A percentile compares a stretch with the other conserved stretches of the same genome.
Conservation (phyloP, 768 basidiomycete species). For the Xerocomus potaroensis region DNA sequence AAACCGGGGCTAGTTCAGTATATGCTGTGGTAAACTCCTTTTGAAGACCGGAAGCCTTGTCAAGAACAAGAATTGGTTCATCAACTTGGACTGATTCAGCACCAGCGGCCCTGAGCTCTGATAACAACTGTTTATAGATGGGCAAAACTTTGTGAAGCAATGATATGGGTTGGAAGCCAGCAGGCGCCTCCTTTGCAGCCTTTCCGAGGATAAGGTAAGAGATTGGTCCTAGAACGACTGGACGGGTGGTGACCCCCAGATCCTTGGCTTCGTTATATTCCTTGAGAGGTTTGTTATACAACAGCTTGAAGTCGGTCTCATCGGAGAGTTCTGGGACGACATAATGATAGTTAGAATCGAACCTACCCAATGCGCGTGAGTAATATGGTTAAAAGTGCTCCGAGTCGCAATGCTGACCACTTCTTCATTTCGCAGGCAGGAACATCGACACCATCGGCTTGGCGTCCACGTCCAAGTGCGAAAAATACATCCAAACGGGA, state of each 20-base stretch:
- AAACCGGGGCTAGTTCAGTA: conserved; percentile 70
- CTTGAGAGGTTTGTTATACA: conserved; percentile 91
- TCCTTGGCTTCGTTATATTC: conserved; percentile 95
- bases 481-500: conserved; percentile 94
- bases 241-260: conserved; percentile 85
- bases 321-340: conserved; percentile 96
- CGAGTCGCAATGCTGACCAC: conserved; percentile 57
- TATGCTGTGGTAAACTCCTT: conserved; percentile 80
- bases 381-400: neutral
- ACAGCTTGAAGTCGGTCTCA: conserved; percentile 87
- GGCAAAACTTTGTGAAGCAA: conserved; percentile 87
- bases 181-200: conserved; percentile 74
- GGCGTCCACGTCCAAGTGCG: conserved; percentile 98
- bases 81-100: conserved; percentile 95
- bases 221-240: conserved; percentile 92
- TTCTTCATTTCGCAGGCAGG: conserved; percentile 99
- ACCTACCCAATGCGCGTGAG: conserved; percentile 47
- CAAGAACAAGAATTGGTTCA: conserved; percentile 94
- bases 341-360: conserved; percentile 98
- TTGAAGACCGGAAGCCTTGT: conserved; percentile 71
- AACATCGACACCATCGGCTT: conserved; percentile 91
- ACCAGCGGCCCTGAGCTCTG: conserved; percentile 89
- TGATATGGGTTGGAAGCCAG: conserved; percentile 86
- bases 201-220: conserved; percentile 95
- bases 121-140: conserved; percentile 85